Conservation (phyloP, 371 early-diverging fungal species). For the Smittium culicis region DNA sequence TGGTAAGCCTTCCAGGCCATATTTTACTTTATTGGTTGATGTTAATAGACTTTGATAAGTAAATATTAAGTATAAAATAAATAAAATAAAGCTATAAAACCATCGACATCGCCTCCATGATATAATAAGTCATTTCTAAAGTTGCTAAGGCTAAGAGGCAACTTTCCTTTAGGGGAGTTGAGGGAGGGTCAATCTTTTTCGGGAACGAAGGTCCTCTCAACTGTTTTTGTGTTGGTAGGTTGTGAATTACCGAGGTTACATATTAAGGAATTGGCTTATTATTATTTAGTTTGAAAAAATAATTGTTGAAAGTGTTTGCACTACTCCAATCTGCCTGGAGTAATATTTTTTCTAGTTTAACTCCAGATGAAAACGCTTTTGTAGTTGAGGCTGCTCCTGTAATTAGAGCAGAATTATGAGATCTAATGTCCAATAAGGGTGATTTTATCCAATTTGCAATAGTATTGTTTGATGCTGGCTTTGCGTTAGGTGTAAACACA, state of each 20-base stretch:
- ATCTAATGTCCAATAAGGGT: neutral
- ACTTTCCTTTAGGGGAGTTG: neutral
- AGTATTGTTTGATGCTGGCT: constrained; percentile 1
- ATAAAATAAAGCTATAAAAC: neutral
- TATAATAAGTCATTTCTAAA: too few relatives aligned
- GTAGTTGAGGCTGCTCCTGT: neutral
- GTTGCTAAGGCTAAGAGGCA: neutral
- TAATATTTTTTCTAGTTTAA: constrained; percentile 5
- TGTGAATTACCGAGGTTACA: neutral
- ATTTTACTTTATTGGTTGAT: neutral
- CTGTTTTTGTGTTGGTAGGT: neutral
- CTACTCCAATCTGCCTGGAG: neutral
- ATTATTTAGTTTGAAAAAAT: neutral
- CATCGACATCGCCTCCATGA: too few relatives aligned
- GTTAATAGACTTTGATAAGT: neutral
- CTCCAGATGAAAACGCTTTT: neutral
- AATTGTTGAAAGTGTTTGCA: neutral
- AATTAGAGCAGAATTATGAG: neutral
- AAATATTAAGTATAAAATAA: neutral
- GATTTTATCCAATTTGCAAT: constrained; percentile 5
- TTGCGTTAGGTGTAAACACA: neutral
- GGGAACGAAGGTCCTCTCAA: neutral
- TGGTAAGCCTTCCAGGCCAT: neutral
- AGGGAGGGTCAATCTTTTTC: neutral
- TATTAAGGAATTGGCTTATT: neutral